Evolutionary conservation across 768 basidiomycete genomes (phyloP), one percentile per base, ranked within the genome.

Genomic region (Galerina marginata): DNA sequence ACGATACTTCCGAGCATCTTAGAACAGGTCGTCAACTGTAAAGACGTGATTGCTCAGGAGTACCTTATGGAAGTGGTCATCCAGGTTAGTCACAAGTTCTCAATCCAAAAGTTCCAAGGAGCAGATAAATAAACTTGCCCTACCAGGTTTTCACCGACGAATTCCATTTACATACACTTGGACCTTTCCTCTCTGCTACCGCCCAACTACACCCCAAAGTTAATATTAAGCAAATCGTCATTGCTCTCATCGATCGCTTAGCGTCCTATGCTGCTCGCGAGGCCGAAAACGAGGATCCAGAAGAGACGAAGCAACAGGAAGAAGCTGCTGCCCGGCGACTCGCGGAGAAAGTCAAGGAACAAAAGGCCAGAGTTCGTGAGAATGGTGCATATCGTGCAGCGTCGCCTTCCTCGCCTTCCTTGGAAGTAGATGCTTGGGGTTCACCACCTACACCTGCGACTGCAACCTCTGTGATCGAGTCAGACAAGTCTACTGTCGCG

Each of bases 41-140:
- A 97, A 73, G 97, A 99, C 71, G 92, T 96, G 46, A 99, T 99
- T 61, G 97, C 97, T 0, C 97, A 99, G 73, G 97, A 99, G 72
- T 99, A 99, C 74, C 75, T 99, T 47, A 99, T 99, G 97, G 97
- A 99, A 74, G 97, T 99, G 9, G 95, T 99, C 62, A 99, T 99
- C 65, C 97, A 99, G 83, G 94, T 92, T 59, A 38, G 83, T 11
- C 16, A 4, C 29, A 7, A 33, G 7, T 7, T 29, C 9, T 25
- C 26, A 25, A 33, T 10, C 16, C 50, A 9, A 42, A 14, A 12
- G 39, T 48, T 12, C 4, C n/a, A 10, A 25, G 10, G n/a, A 37
- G 48, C 33, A 29, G 4, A 46, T 65, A 23, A 65, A 12, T 62
- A 49, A 43, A 29, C 12, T 54, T 26, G 54, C 25, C 12, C n/a